A percentile compares a stretch with the other conserved stretches of the same genome.
These are phyloP conservation scores for Apiospora aurea DNA, from an alignment of 2,329 filamentous ascomycete species.

Conservation along the genomic window DNA sequence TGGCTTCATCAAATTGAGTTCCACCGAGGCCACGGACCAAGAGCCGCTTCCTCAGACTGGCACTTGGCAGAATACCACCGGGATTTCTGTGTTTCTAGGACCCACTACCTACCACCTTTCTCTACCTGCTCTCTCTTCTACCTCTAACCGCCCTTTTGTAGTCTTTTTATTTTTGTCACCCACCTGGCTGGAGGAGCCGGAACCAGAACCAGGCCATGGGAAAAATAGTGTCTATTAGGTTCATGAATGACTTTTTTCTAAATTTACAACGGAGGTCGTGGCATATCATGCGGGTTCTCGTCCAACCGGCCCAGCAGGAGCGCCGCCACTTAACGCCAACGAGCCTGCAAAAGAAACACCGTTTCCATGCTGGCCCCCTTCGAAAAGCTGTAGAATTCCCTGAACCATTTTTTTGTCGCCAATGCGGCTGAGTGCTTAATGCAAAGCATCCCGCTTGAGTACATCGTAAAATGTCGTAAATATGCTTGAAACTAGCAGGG, in stretches of 20 bases:
- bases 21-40: slow-evolving; percentile 12
- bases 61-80: slow-evolving; percentile 14
- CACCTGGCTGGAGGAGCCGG: no score
- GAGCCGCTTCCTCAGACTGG: slow-evolving; percentile 5
- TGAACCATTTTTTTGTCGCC: slow-evolving; percentile 17
- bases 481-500: slow-evolving; percentile 10
- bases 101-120: no score
- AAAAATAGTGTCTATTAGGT: slow-evolving; percentile 22
- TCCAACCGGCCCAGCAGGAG: slow-evolving; percentile 17
- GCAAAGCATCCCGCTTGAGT: slow-evolving; percentile 2
- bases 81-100: no score
- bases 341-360: slow-evolving; percentile 3
- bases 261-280: slow-evolving; percentile 24
- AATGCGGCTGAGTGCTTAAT: slow-evolving; percentile 6
- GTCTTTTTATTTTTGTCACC: not conserved
- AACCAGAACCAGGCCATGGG: not conserved
- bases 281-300: slow-evolving; percentile 21
- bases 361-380: not conserved
- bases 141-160: not conserved
- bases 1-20: slow-evolving; percentile 13
- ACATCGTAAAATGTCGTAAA: slow-evolving; percentile 16
- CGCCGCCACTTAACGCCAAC: slow-evolving; percentile 3
- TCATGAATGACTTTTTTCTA: slow-evolving; percentile 23
- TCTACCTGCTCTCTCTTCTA: no score
- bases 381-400: slow-evolving; percentile 14